Evolutionary conservation across 2,329 filamentous ascomycete species (phyloP), one percentile per base, ranked within the genome.

Genomic region (Cercospora sp.): DNA sequence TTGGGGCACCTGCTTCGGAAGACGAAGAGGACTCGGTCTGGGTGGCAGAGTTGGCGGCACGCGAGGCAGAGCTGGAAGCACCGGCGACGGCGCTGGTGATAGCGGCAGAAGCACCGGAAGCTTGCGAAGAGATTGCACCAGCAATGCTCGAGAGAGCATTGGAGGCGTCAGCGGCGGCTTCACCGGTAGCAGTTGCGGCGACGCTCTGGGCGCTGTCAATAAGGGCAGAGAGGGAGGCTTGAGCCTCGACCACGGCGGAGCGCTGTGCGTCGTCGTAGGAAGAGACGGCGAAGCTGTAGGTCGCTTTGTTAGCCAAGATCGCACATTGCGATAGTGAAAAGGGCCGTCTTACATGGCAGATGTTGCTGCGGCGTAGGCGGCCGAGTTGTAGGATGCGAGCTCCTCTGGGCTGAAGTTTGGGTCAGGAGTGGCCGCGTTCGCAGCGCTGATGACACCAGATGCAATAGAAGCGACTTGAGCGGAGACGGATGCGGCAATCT

Each of bases 311-410:
- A 23, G 55, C 45, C 36, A 13, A 55, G 31, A n/a, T 23, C 45
- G 28, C 3, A 30, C 42, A 20, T 45, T 28, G 31, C 36, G 9
- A 42, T 20, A 9, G 23, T 28, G 28, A 12, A 30, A 45, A 8
- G 31, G 33, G 13, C 16, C 53, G 63, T 60, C 26, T 55, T 66
- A 68, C 66, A 67, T 66, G 12, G 71, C 71, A 5, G 67, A 31
- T 40, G 67, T 69, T 7, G 69, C 71, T 10, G 53, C 30, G 26
- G 67, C 58, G 40, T 59, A 66, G 2, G 67, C 69, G 26, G 53
- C 71, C 8, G 67, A 68, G 66, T 72, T 69, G 67, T 67, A 61
- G 40, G 63, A 67, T 28, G 71, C 67, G 28, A 67, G 65, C 33
- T 71, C 31, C 12, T 66, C 65, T 42, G 68, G 69, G 31, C 31